phyloP scores from a whole-genome alignment of 2,329 filamentous ascomycete genomes.

The Rhinocladiella similis region DNA sequence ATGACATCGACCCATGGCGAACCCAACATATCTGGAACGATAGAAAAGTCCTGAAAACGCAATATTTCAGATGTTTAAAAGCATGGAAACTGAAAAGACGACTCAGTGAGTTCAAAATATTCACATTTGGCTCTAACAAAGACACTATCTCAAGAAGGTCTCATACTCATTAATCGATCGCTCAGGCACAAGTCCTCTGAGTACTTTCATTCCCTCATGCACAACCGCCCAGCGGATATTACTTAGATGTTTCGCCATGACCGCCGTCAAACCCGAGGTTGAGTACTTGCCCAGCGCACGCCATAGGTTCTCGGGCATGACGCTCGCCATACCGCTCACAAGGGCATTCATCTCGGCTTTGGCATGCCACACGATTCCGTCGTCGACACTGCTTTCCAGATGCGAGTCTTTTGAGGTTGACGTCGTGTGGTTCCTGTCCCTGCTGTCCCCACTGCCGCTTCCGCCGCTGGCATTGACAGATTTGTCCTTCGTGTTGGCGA shows the following conservation, averaged over 20 bases:
- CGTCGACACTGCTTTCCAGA: conserved; percentile 37
- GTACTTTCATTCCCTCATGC: conserved; percentile 60
- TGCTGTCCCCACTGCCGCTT: too few relatives aligned
- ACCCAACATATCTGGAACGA: too few relatives aligned
- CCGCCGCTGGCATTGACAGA: not conserved
- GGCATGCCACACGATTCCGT: conserved; percentile 33
- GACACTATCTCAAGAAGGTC: conserved; percentile 2
- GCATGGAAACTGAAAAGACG: too few relatives aligned
- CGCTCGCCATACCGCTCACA: conserved; percentile 38
- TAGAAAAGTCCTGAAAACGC: too few relatives aligned
- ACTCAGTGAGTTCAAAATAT: too few relatives aligned
- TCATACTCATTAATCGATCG: conserved; percentile 13
- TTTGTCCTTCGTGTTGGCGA: conserved; percentile 33
- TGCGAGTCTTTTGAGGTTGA: not conserved
- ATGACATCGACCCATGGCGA: too few relatives aligned
- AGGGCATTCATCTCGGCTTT: conserved; percentile 37
- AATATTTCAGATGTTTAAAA: too few relatives aligned
- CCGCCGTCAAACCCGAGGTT: conserved; percentile 54
- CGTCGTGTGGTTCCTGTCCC: too few relatives aligned
- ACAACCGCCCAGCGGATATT: conserved; percentile 64
- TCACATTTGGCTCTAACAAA: too few relatives aligned
- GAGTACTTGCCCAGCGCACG: conserved; percentile 46
- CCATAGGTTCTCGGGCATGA: conserved; percentile 37
- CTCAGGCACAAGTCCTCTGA: conserved; percentile 34
- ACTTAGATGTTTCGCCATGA: conserved; percentile 57